Percentiles rank a stretch among this genome's conserved stretches.
Conservation (phyloP, 2,329 filamentous ascomycete species). For the Xylariaceae sp. region DNA sequence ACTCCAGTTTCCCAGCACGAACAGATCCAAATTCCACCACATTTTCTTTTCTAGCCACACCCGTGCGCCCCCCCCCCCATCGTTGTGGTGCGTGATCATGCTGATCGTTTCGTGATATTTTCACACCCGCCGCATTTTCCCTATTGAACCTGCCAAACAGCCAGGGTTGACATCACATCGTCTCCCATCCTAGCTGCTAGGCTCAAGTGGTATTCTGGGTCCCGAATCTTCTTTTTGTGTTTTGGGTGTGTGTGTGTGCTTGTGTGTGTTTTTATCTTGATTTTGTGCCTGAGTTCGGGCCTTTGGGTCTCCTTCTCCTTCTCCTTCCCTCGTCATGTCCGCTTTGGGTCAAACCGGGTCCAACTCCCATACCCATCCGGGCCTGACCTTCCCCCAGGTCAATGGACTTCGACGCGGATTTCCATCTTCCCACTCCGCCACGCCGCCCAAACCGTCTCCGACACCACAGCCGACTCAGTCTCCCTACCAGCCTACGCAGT, state of each 20-base stretch:
- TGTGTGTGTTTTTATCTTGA: slow-evolving; percentile 23
- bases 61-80: slow-evolving; percentile 22
- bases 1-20: slow-evolving; percentile 7
- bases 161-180: slow-evolving; percentile 38
- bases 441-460: slow-evolving; percentile 58
- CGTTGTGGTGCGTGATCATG: slow-evolving; percentile 28
- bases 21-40: slow-evolving; percentile 20
- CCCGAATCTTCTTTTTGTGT: slow-evolving; percentile 24
- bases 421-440: slow-evolving; percentile 51
- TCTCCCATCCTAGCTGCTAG: slow-evolving; percentile 31
- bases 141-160: slow-evolving; percentile 33
- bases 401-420: slow-evolving; percentile 52
- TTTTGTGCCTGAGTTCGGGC: slow-evolving; percentile 10
- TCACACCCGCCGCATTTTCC: slow-evolving; percentile 36
- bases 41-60: slow-evolving; percentile 34
- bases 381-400: slow-evolving; percentile 56
- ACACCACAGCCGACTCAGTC: slow-evolving; percentile 56
- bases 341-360: slow-evolving; percentile 52
- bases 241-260: too few species aligned
- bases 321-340: slow-evolving; percentile 44
- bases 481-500: slow-evolving; percentile 57
- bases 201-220: slow-evolving; percentile 28
- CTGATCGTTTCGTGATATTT: slow-evolving; percentile 39
- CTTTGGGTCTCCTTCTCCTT: slow-evolving; percentile 20
- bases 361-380: slow-evolving; percentile 52